Evolutionary conservation across 176 grass and related monocot genomes (phyloP), one percentile per base, ranked within the genome.

Genomic region (Carex myosuroides): DNA sequence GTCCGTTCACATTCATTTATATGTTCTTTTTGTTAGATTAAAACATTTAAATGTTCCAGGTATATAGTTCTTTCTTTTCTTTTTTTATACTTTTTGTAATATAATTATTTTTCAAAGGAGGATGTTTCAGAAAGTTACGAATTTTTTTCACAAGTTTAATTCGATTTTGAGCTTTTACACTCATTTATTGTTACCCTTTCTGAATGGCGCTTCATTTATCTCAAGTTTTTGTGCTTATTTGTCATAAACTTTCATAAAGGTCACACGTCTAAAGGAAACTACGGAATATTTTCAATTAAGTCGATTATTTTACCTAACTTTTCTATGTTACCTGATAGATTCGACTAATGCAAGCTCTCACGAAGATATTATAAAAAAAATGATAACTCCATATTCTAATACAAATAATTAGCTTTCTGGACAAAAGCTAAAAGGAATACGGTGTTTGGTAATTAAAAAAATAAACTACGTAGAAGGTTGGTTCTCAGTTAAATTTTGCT

Each of bases 1-100:
- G 11, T 46, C 33, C 59, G 10, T 62, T 26, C 59, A 54, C 9
- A 64, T 62, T 66, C 58, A 83, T 83, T 83, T 83, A 50, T 83
- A 66, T 64, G 41, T 83, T 55, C 41, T 37, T 83, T 81, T 68
- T 17, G 60, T 64, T 83, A 29, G 65, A 79, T 86, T 81, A 54
- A 81, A 67, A 65, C 26, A 67, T 86, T 44, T 83, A 83, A 68
- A 62, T 66, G 17, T 50, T n/a, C 16, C 20, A 55, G 61, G 80
- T 83, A 83, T 30, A 83, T 68, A 83, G 80, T 8, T 69, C 4
- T 65, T 78, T 50, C 0, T 0, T 13, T 48, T 13, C 26, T 52
- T 46, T 1, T 46, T 18, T 66, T 66, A 1, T 35, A 17, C 6
- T 8, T 70, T 70, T 57, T 78, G 73, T 78, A 78, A 56, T n/a